These are phyloP conservation scores for Fusarium sp. DNA, from an alignment of 2,329 filamentous ascomycete species.

Conservation along the genomic window DNA sequence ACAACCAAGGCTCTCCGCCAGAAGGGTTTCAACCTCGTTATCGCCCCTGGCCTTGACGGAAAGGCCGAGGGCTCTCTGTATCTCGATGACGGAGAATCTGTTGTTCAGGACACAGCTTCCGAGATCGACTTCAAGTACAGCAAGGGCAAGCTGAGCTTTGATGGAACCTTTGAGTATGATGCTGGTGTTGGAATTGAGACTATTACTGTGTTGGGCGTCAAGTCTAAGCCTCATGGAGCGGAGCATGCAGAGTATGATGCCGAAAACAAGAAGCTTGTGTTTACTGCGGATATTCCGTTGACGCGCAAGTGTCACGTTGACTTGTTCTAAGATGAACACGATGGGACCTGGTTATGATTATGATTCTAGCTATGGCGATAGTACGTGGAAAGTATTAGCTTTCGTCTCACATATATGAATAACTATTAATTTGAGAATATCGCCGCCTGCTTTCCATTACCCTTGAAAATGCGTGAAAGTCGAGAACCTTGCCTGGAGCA, in stretches of 20 bases:
- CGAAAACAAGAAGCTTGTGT: conserved; percentile 36
- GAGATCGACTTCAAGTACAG: conserved; percentile 69
- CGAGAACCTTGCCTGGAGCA: too few relatives aligned
- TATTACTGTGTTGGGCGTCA: conserved; percentile 58
- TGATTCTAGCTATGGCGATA: background rate
- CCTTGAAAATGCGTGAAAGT: too few relatives aligned
- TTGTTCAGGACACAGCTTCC: conserved; percentile 65
- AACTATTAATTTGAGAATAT: background rate
- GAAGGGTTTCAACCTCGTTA: conserved; percentile 73
- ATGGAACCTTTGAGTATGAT: conserved; percentile 64
- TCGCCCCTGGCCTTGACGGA: conserved; percentile 70
- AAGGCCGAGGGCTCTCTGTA: conserved; percentile 73
- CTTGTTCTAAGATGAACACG: background rate
- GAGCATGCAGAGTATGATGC: conserved; percentile 34
- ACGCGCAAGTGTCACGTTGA: conserved; percentile 16
- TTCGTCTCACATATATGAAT: background rate
- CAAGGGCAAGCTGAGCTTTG: conserved; percentile 58
- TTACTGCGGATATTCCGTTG: conserved; percentile 34
- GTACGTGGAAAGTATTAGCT: background rate
- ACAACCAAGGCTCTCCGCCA: conserved; percentile 70
- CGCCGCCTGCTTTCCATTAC: too few relatives aligned
- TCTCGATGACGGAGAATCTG: conserved; percentile 76
- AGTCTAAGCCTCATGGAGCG: conserved; percentile 11
- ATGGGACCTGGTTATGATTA: background rate
- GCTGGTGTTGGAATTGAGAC: conserved; percentile 55